phyloP scores from a whole-genome alignment of 371 early-diverging fungal species.

The Polyrhizophydium stewartii region DNA sequence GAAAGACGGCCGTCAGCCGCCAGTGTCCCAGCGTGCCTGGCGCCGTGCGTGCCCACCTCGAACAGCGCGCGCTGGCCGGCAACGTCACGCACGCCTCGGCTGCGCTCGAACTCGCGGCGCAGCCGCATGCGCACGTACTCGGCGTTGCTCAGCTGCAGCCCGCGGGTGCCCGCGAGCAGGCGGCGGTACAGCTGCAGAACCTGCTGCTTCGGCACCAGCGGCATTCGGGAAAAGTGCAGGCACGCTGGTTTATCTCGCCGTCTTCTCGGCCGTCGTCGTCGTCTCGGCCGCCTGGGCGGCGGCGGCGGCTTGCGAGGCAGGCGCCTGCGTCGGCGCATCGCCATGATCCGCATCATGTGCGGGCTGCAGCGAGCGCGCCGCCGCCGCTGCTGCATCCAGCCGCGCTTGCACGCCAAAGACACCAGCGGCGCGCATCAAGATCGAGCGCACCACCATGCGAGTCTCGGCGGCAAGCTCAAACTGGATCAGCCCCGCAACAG shows the following conservation, averaged over 20 bases:
- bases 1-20: no score
- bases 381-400: no score
- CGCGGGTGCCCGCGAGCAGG: background rate
- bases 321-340: no score
- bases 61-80: background rate
- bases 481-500: slow-evolving; percentile 10
- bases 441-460: background rate
- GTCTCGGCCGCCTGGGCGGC: no score
- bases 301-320: no score
- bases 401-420: background rate
- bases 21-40: no score
- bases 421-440: background rate
- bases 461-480: background rate
- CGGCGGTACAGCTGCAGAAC: background rate
- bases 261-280: no score
- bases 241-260: no score
- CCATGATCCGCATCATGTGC: no score
- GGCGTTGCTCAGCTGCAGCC: background rate
- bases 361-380: no score
- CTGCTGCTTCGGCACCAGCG: background rate
- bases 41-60: background rate
- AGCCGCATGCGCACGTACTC: background rate
- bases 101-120: background rate
- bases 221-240: no score
- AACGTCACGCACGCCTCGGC: background rate